These are phyloP conservation scores for Aaosphaeria arxii DNA, from an alignment of 2,329 filamentous ascomycete genomes.

Conservation along the genomic window DNA sequence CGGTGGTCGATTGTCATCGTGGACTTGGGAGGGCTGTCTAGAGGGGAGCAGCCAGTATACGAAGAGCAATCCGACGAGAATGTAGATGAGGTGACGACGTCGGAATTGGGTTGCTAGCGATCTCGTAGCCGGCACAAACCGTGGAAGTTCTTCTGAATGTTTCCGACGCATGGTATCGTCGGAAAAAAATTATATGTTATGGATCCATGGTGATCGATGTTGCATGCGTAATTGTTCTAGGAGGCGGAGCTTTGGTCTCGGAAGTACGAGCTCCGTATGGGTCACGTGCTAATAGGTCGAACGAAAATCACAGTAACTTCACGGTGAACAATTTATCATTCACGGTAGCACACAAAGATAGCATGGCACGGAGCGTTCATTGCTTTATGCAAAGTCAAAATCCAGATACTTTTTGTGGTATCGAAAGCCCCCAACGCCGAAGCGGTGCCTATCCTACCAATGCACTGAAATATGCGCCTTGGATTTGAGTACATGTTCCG, in stretches of 20 bases:
- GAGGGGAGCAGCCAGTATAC: constrained; percentile 19
- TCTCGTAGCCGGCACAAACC: constrained; percentile 15
- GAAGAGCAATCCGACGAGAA: constrained; percentile 20
- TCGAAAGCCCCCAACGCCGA: constrained; percentile 28
- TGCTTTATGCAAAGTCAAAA: neutral
- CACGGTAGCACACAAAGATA: neutral
- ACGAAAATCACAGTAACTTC: no score
- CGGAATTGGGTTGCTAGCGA: constrained; percentile 16
- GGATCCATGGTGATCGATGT: constrained; percentile 7
- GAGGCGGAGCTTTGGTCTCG: constrained; percentile 8
- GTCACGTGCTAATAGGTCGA: no score
- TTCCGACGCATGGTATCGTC: constrained; percentile 27
- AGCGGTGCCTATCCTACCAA: constrained; percentile 22
- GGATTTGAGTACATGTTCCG: constrained; percentile 22
- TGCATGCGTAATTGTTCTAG: constrained; percentile 2
- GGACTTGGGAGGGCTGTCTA: neutral
- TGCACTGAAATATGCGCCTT: constrained; percentile 12
- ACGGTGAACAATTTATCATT: no score
- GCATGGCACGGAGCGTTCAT: neutral
- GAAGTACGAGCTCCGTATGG: no score
- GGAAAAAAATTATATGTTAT: no score
- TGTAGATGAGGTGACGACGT: constrained; percentile 27
- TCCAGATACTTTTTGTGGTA: constrained; percentile 8
- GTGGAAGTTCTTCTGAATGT: constrained; percentile 35
- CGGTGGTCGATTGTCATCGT: constrained; percentile 4